These are phyloP conservation scores for Novymonas esmeraldas DNA, from an alignment of 208 protist genomes.

Conservation along the genomic window DNA sequence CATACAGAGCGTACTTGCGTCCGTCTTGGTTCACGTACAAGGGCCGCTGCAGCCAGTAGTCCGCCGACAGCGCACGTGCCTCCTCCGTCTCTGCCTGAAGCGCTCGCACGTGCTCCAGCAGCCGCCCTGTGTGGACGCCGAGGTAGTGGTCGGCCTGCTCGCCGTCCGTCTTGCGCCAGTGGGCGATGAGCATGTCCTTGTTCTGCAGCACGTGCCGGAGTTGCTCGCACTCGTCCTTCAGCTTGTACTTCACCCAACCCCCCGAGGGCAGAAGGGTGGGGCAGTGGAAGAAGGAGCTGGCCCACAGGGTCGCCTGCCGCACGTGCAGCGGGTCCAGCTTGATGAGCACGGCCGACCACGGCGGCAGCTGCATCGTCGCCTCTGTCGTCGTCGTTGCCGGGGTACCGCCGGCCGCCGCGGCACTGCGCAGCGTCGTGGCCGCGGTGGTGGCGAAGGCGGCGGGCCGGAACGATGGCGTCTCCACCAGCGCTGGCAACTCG, in stretches of 20 bases:
- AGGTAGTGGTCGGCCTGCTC: constrained; percentile 50
- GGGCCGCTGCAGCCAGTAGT: constrained; percentile 36
- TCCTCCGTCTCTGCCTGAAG: constrained; percentile 72
- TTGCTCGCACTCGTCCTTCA: constrained; percentile 84
- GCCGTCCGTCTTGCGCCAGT: constrained; percentile 54
- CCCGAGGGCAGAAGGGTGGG: constrained; percentile 40
- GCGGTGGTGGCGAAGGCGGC: constrained; percentile 18
- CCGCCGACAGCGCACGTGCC: constrained; percentile 46
- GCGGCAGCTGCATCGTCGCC: constrained; percentile 6
- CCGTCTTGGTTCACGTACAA: constrained; percentile 69
- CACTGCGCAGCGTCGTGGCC: constrained; percentile 8
- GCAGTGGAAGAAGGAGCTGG: constrained; percentile 65
- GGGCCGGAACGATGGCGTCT: constrained; percentile 26
- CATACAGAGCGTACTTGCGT: constrained; percentile 69
- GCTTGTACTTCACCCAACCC: constrained; percentile 86
- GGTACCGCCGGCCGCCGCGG: not conserved
- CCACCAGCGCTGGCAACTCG: constrained; percentile 37
- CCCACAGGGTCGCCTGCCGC: constrained; percentile 69
- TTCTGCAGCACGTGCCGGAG: constrained; percentile 77
- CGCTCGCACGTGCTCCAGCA: constrained; percentile 64
- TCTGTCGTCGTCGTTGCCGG: not conserved
- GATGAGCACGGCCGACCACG: constrained; percentile 40
- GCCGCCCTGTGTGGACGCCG: constrained; percentile 40
- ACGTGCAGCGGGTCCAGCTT: constrained; percentile 46
- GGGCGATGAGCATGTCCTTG: constrained; percentile 77